These are phyloP conservation scores for Dimocarpus longan DNA, from an alignment of 345 rosid genomes.

Conservation along the genomic window DNA sequence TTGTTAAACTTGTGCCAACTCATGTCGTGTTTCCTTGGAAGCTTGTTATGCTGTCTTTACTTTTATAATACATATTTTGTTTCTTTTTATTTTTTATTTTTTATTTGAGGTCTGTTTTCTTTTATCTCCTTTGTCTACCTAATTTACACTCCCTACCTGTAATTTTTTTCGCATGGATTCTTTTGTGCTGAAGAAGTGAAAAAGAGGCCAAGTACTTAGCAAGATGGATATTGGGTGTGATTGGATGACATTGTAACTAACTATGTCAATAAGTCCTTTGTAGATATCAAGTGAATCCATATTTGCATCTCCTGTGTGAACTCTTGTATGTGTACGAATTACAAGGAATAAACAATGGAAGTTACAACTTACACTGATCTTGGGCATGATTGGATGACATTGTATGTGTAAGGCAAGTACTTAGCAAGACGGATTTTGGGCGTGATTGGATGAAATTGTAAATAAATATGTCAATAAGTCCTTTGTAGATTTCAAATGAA, in stretches of 20 bases:
- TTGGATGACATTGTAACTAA: background rate
- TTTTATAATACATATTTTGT: background rate
- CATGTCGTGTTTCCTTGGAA: background rate
- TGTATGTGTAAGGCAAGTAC: background rate
- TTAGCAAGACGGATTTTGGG: background rate
- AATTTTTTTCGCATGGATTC: background rate
- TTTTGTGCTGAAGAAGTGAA: too few species aligned
- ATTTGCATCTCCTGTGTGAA: background rate
- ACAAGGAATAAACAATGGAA: too few species aligned
- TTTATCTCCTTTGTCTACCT: background rate
- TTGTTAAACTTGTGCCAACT: background rate
- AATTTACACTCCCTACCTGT: background rate
- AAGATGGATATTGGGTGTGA: background rate
- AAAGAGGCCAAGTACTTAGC: background rate
- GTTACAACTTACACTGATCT: background rate
- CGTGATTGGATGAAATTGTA: background rate
- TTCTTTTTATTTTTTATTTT: background rate
- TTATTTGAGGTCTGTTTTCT: background rate
- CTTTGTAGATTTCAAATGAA: conserved; percentile 3
- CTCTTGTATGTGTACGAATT: background rate
- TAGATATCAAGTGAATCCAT: background rate
- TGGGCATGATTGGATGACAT: too few species aligned
- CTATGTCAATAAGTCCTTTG: background rate
- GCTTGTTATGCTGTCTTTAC: background rate
- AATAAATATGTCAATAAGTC: background rate